Base-by-base conservation (phyloP, 257 asterid species). In the Nicotiana undulata region DNA sequence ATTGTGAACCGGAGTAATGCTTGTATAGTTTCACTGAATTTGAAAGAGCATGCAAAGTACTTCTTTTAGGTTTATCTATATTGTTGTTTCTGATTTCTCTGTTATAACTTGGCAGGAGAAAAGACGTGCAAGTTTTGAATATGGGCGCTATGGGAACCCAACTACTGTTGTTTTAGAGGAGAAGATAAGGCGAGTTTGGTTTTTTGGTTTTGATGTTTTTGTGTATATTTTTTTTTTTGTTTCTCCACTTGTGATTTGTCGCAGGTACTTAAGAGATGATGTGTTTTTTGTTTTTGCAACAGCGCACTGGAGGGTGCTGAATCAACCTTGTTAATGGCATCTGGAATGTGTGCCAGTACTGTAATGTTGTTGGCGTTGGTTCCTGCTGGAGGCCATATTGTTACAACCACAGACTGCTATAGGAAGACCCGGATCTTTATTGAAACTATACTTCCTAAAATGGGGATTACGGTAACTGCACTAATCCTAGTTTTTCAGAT, bases 251-350 rank as follows among this genome's bases (percentile, higher is more conserved):
- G 11, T 40, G 11, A 20, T 56, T 16, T 18, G 53, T 6, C 44
- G 9, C 29, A 37, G 37, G 20, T 66, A 29, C 20, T 22, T 75
- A 22, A 26, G 34, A 16, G 31, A n/a, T 55, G 81, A 80, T 34
- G 6, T 74, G 2, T 74, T 76, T 60, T 65, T 79, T 79, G 82
- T 82, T 28, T 80, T 63, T 79, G 46, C 59, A 82, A 86, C 90
- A 94, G 98, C 87, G 98, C 98, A 28, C 93, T 94, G 84, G 98
- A 94, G 88, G 98, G 98, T 60, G 96, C 98, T 84, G 97, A 92
- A 80, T 84, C 97, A 80, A 94, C 98, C 81, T 82, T 94, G 81
- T 40, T 94, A 79, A 31, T 90, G 90, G 95, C 98, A 72, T 94
- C 98, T 85, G 98, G 98, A 85, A 94, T 94, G 98, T 93, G 97